Evolutionary conservation across 768 basidiomycete genomes (phyloP), one percentile per base, ranked within the genome.

Genomic region (Suillus tomentosus): DNA sequence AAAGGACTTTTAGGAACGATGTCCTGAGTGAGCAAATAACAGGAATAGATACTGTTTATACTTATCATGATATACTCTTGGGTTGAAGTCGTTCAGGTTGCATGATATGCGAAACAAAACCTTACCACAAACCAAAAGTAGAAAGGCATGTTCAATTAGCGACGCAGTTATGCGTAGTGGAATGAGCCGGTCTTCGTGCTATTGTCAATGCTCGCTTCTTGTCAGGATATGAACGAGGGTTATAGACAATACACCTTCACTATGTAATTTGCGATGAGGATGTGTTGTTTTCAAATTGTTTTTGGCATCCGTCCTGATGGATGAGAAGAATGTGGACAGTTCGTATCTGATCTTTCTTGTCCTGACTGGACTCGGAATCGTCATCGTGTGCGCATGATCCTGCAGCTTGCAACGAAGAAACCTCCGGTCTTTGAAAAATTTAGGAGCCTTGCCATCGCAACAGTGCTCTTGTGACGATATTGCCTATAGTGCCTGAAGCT

Each of bases 1-100:
- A 45, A 53, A 34, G 77, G 60, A 84, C 68, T 51, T 0, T 39
- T 66, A 5, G 83, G 83, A 10, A 90, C 68, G n/a, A 69, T 69
- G 34, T 78, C 42, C 27, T 70, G 66, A 37, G 19, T 42, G 3
- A 62, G 51, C 27, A 47, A 69, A 1, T 66, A 69, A 2, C 54
- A 17, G n/a, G 45, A 71, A 10, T 66, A 62, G 15, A 80, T 67
- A 22, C 71, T 67, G 1, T 58, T 22, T 61, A 80, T 70, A 64
- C 70, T 76, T 7, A 81, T 65, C 34, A 79, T 79, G 79, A 80
- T 78, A 34, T 9, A 31, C 34, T 54, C 31, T 54, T 54, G 53
- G 31, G 17, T 54, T 54, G 31, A 34, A 11, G 17, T 19, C 19
- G 13, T n/a, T 54, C 19, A 34, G 34, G 34, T n/a, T 34, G 53